Evolutionary conservation across 2,329 filamentous ascomycete species (phyloP).

Genomic region (Talaromyces sp.): DNA sequence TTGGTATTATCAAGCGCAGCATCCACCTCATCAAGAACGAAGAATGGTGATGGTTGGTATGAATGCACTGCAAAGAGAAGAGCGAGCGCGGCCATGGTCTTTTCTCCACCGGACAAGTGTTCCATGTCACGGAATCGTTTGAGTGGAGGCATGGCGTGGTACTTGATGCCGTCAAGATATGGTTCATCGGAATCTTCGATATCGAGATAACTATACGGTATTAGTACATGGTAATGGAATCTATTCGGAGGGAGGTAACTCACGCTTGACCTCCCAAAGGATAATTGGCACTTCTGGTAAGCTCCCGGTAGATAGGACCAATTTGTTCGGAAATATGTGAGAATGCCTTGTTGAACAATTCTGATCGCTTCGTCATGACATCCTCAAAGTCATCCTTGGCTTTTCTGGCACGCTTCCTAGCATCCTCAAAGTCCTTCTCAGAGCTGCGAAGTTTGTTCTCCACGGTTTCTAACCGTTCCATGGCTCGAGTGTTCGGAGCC

Average conservation of each 20-base stretch:
- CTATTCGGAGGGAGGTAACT: constrained; percentile 24
- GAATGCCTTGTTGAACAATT: constrained; percentile 94
- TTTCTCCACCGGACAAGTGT: constrained; percentile 93
- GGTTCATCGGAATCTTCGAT: constrained; percentile 96
- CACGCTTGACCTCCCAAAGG: constrained; percentile 78
- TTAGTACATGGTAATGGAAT: background rate
- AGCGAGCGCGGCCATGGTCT: constrained; percentile 97
- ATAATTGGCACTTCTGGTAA: constrained; percentile 86
- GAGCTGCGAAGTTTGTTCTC: constrained; percentile 78
- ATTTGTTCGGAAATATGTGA: constrained; percentile 94
- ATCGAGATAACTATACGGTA: constrained; percentile 66
- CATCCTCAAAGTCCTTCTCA: constrained; percentile 85
- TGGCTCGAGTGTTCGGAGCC: constrained; percentile 93
- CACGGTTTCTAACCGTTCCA: constrained; percentile 84
- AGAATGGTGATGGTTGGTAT: constrained; percentile 94
- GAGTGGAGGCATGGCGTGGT: constrained; percentile 96
- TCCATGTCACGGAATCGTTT: constrained; percentile 99
- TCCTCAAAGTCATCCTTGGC: constrained; percentile 81
- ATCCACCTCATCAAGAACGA: constrained; percentile 96
- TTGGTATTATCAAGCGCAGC: constrained; percentile 98
- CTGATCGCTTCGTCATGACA: constrained; percentile 77
- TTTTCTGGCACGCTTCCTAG: constrained; percentile 69
- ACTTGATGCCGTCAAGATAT: constrained; percentile 93
- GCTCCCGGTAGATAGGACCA: constrained; percentile 86
- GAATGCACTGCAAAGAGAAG: constrained; percentile 94